Conservation (phyloP, 78 protist genomes). For the Cavenderia fasciculata region DNA sequence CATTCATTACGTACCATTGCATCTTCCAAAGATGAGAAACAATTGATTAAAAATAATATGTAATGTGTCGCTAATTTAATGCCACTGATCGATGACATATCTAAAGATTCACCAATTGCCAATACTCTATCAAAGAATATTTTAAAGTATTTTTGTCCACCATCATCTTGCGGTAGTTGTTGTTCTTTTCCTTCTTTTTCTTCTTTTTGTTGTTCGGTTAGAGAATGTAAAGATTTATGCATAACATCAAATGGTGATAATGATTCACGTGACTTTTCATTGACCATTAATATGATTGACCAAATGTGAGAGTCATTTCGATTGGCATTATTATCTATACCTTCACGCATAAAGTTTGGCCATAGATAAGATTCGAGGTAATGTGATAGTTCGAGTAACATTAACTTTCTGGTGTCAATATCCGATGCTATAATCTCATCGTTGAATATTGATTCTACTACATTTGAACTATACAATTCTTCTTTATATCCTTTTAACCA, state of each 20-base stretch:
- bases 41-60: slow-evolving; percentile 74
- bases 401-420: background rate
- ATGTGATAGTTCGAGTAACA: slow-evolving; percentile 34
- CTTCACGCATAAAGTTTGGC: slow-evolving; percentile 76
- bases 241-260: slow-evolving; percentile 7
- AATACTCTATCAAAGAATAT: slow-evolving; percentile 17
- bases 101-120: no score
- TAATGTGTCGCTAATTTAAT: slow-evolving; percentile 8
- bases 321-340: background rate
- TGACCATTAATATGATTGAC: slow-evolving; percentile 88
- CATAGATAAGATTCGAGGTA: slow-evolving; percentile 85
- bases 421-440: background rate
- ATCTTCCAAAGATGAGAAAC: slow-evolving; percentile 84
- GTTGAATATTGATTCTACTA: slow-evolving; percentile 26
- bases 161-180: background rate
- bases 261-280: slow-evolving; percentile 88
- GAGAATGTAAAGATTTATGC: no score
- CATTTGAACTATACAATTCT: background rate
- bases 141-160: slow-evolving; percentile 8
- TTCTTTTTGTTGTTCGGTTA: background rate
- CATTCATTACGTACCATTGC: slow-evolving; percentile 60
- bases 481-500: slow-evolving; percentile 7
- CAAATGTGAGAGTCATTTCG: slow-evolving; percentile 24
- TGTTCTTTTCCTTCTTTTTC: background rate
- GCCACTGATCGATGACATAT: background rate